Percentiles rank a stretch among this genome's conserved stretches.
Conservation (phyloP, 2,329 filamentous ascomycete genomes). For the Fusarium nelsonii region DNA sequence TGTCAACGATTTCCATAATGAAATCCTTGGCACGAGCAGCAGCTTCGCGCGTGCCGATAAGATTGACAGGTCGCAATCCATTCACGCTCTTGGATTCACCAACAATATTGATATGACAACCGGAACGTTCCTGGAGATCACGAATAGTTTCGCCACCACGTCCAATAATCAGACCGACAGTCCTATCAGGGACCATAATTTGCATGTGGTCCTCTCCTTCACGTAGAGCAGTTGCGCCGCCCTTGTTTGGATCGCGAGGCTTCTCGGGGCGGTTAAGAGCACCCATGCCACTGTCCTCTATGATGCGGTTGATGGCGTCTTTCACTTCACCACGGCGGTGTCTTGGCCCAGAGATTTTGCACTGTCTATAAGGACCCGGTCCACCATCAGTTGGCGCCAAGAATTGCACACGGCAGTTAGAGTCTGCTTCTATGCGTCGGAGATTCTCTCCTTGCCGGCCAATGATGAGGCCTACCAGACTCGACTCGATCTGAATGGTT, state of each 20-base stretch:
- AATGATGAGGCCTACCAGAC: conserved; percentile 89
- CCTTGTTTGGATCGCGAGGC: conserved; percentile 55
- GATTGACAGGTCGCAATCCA: conserved; percentile 87
- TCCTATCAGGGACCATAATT: conserved; percentile 95
- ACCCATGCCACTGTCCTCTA: conserved; percentile 77
- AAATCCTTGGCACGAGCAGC: conserved; percentile 84
- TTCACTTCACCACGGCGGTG: conserved; percentile 82
- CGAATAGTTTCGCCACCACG: conserved; percentile 92
- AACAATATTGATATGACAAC: conserved; percentile 96
- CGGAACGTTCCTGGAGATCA: conserved; percentile 89
- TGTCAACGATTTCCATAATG: conserved; percentile 95
- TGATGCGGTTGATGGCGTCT: conserved; percentile 85
- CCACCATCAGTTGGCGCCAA: conserved; percentile 81
- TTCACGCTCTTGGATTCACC: conserved; percentile 94
- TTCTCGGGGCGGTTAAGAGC: conserved; percentile 62
- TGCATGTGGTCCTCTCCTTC: conserved; percentile 89
- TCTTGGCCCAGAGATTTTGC: conserved; percentile 83
- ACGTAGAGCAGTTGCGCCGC: conserved; percentile 65
- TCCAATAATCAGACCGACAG: conserved; percentile 93
- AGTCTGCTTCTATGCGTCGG: conserved; percentile 84
- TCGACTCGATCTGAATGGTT: conserved; percentile 87
- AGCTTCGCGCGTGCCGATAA: conserved; percentile 82
- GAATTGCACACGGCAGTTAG: conserved; percentile 88
- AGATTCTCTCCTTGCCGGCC: conserved; percentile 91
- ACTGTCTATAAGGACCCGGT: conserved; percentile 80